Evolutionary conservation across 164 flowering plant species (phyloP).

Genomic region (Macadamia tetraphylla): DNA sequence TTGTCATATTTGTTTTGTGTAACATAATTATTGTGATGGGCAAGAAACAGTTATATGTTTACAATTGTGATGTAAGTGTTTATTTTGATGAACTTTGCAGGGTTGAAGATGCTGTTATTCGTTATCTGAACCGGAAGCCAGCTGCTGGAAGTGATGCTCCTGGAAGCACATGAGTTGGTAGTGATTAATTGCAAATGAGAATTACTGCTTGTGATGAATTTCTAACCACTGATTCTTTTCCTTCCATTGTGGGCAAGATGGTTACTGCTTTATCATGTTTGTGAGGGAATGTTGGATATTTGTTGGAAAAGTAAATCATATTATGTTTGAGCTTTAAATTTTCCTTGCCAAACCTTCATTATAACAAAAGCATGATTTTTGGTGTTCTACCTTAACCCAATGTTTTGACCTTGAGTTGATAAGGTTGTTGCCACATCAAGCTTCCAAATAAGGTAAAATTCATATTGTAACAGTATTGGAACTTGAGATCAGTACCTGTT

Average conservation of each 20-base stretch:
- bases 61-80: too few relatives aligned
- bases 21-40: not conserved
- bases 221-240: not conserved
- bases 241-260: not conserved
- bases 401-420: too few relatives aligned
- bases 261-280: not conserved
- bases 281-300: not conserved
- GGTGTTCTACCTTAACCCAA: not conserved
- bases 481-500: too few relatives aligned
- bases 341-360: too few relatives aligned
- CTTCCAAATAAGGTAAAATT: too few relatives aligned
- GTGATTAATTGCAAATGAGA: not conserved
- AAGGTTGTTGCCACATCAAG: too few relatives aligned
- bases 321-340: too few relatives aligned
- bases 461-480: too few relatives aligned
- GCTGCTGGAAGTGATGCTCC: slow-evolving; percentile 57
- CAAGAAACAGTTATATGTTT: not conserved
- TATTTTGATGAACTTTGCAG: slow-evolving; percentile 24
- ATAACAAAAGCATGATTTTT: not conserved
- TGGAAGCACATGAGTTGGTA: slow-evolving; percentile 40
- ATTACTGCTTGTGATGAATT: not conserved
- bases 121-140: slow-evolving; percentile 82
- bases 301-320: not conserved
- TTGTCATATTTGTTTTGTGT: not conserved
- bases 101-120: slow-evolving; percentile 92